phyloP scores from a whole-genome alignment of 1,284 basidiomycete species.

The Dichomitus squalens region DNA sequence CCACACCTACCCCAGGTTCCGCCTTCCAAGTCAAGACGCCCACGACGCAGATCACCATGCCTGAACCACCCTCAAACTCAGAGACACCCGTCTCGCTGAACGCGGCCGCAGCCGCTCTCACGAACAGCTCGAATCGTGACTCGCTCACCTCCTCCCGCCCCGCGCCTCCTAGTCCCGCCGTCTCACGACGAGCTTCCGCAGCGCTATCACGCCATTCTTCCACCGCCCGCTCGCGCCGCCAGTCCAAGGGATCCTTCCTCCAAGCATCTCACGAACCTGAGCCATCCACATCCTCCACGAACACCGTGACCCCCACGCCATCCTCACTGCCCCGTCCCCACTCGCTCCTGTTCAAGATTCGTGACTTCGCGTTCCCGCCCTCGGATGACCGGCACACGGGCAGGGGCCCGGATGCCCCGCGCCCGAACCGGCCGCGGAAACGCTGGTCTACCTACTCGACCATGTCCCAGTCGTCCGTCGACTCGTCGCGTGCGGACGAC shows the following conservation, averaged over 20 bases:
- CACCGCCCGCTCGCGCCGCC: conserved; percentile 28
- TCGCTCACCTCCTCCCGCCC: conserved; percentile 59
- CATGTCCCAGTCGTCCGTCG: conserved; percentile 30
- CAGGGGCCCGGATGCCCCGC: conserved; percentile 54
- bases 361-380: conserved; percentile 61
- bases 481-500: conserved; percentile 21
- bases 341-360: conserved; percentile 49
- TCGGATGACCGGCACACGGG: conserved; percentile 58
- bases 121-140: conserved; percentile 24
- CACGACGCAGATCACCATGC: conserved; percentile 25
- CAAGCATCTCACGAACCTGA: conserved; percentile 23
- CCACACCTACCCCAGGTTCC: conserved; percentile 28
- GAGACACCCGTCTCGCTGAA: conserved; percentile 20
- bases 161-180: conserved; percentile 65
- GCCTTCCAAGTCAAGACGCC: conserved; percentile 24
- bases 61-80: conserved; percentile 19
- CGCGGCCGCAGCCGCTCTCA: conserved; percentile 20
- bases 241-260: conserved; percentile 30
- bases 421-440: conserved; percentile 46
- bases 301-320: conserved; percentile 17
- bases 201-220: conserved; percentile 40
- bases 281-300: conserved; percentile 28
- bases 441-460: conserved; percentile 35
- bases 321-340: conserved; percentile 22
- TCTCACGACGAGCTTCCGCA: conserved; percentile 57